Evolutionary conservation across 140 eudicot genomes (phyloP).

Genomic region (Bidens hawaiensis): DNA sequence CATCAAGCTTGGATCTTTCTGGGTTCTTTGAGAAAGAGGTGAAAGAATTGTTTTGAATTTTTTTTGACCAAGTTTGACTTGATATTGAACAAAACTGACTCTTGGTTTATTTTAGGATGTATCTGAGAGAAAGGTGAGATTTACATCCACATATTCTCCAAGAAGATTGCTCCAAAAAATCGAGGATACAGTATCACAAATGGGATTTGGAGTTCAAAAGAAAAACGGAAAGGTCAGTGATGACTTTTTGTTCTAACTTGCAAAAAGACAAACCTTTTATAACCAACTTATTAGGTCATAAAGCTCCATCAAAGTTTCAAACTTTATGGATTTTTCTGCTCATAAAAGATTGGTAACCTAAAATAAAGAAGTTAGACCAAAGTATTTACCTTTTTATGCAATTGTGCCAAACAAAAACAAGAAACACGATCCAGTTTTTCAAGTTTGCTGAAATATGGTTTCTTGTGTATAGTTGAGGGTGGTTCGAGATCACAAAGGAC

Average conservation of each 20-base stretch:
- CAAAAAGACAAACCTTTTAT: background rate
- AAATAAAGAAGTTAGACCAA: background rate
- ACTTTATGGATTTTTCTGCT: background rate
- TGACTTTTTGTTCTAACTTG: background rate
- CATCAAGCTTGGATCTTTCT: conserved; percentile 87
- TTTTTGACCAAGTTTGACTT: background rate
- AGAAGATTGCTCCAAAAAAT: conserved; percentile 70
- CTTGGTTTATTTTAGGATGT: conserved; percentile 48
- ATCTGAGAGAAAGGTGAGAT: conserved; percentile 90
- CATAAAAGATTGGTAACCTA: background rate
- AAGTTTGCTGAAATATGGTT: conserved; percentile 17
- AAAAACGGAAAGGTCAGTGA: conserved; percentile 79
- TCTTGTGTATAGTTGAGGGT: conserved; percentile 54
- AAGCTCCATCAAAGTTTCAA: background rate
- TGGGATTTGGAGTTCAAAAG: conserved; percentile 90
- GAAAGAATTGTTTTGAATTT: conserved; percentile 2
- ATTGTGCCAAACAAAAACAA: background rate
- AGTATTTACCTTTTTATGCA: no score
- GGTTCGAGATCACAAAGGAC: conserved; percentile 54
- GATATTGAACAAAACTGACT: background rate
- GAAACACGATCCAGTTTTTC: background rate
- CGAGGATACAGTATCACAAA: conserved; percentile 55
- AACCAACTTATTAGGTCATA: background rate
- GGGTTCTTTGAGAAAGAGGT: conserved; percentile 99
- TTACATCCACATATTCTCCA: conserved; percentile 75